Percentiles rank a stretch among this genome's conserved stretches.
These are phyloP conservation scores for Wickerhamomyces sp. DNA, from an alignment of 1,139 yeast species.

Conservation along the genomic window DNA sequence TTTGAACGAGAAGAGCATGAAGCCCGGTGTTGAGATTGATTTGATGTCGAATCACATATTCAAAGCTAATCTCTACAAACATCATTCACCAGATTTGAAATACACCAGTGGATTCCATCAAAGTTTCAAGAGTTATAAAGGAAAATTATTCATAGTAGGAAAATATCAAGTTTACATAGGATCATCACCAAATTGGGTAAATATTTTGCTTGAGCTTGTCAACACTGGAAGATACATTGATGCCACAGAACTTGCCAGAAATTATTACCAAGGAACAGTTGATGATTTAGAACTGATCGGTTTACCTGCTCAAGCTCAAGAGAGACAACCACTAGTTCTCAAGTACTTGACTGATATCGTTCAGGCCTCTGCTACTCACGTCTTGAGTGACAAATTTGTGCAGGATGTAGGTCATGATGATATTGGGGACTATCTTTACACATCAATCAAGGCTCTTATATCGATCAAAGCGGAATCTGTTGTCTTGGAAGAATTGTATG, in stretches of 20 bases:
- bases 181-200: constrained; percentile 69
- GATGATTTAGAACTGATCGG: constrained; percentile 43
- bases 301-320: constrained; percentile 41
- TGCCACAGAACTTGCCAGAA: constrained; percentile 52
- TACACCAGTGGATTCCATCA: constrained; percentile 24
- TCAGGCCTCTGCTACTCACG: constrained; percentile 21
- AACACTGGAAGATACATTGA: constrained; percentile 42
- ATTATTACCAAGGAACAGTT: constrained; percentile 47
- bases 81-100: constrained; percentile 1
- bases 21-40: constrained; percentile 35
- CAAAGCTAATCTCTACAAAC: constrained; percentile 26
- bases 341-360: constrained; percentile 50
- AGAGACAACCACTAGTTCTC: constrained; percentile 43
- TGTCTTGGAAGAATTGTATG: constrained; percentile 51
- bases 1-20: constrained; percentile 35
- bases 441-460: constrained; percentile 36
- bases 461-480: constrained; percentile 33
- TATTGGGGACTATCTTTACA: constrained; percentile 27
- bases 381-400: constrained; percentile 10
- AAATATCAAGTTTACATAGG: constrained; percentile 49
- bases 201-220: constrained; percentile 47
- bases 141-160: constrained; percentile 45
- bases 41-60: constrained; percentile 39
- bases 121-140: constrained; percentile 36
- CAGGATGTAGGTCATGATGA: constrained; percentile 6